Conservation (phyloP, 371 early-diverging fungal genomes). For the Phascolomyces articulosus region DNA sequence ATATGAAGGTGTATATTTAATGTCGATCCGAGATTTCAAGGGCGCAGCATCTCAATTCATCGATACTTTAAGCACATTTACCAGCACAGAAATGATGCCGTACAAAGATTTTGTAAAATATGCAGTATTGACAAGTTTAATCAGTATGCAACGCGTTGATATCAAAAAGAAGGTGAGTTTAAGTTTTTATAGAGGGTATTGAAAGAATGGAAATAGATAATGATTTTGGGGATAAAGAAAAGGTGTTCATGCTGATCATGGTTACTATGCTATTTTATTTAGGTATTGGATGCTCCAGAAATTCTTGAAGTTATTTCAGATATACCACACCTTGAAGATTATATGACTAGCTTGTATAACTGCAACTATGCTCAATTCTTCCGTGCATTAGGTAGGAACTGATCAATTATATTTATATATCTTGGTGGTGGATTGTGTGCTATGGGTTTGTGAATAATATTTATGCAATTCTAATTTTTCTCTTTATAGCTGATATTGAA, state of each 20-base stretch:
- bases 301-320: constrained; percentile 94
- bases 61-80: constrained; percentile 97
- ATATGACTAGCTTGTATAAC: constrained; percentile 88
- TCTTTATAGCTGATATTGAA: constrained; percentile 52
- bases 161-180: constrained; percentile 91
- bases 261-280: not conserved
- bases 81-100: constrained; percentile 96
- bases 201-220: too few relatives aligned
- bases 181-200: not conserved
- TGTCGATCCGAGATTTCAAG: constrained; percentile 96
- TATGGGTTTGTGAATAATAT: too few relatives aligned
- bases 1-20: constrained; percentile 93
- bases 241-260: too few relatives aligned
- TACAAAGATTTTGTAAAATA: constrained; percentile 97
- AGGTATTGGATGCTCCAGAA: constrained; percentile 96
- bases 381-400: constrained; percentile 61
- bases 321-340: constrained; percentile 84
- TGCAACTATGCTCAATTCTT: constrained; percentile 96
- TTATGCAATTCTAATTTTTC: constrained; percentile 10
- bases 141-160: constrained; percentile 91
- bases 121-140: constrained; percentile 86
- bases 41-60: constrained; percentile 89
- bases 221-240: too few relatives aligned
- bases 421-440: not conserved
- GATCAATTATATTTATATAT: not conserved